phyloP scores from a whole-genome alignment of 2,329 filamentous ascomycete genomes.

The Monilinia vaccinii-corymbosi region DNA sequence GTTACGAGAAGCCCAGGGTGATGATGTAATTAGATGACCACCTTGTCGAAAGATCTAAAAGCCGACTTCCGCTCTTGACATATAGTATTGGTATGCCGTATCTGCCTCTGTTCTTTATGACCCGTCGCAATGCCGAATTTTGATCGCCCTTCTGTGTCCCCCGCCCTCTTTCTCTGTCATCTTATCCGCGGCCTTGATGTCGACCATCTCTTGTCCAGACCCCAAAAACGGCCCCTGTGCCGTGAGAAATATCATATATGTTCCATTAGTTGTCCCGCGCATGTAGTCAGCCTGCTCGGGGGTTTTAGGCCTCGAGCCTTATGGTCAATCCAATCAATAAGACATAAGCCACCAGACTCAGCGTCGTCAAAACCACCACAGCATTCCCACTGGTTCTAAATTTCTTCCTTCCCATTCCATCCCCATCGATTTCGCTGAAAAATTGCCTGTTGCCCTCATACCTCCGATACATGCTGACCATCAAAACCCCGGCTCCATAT shows the following conservation, averaged over 20 bases:
- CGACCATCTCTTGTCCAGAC: not conserved
- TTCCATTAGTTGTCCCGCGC: not conserved
- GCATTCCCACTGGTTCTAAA: slow-evolving; percentile 58
- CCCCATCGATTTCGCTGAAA: slow-evolving; percentile 48
- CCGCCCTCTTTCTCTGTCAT: not conserved
- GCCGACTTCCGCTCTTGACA: not conserved
- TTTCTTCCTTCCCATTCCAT: slow-evolving; percentile 39
- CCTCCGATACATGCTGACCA: slow-evolving; percentile 75
- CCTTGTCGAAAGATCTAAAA: not conserved
- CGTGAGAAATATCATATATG: not conserved
- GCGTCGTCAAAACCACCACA: slow-evolving; percentile 45
- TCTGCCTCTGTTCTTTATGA: not conserved
- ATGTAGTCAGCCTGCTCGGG: slow-evolving; percentile 4
- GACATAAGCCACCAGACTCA: slow-evolving; percentile 50
- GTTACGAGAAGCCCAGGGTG: not conserved
- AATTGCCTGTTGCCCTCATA: slow-evolving; percentile 93
- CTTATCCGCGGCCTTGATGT: not conserved
- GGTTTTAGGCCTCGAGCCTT: slow-evolving; percentile 24
- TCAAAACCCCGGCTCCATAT: slow-evolving; percentile 77
- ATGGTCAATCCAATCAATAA: slow-evolving; percentile 48
- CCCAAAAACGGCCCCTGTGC: not conserved
- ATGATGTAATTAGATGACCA: not conserved
- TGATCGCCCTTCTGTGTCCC: not conserved
- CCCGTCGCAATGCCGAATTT: not conserved
- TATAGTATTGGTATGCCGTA: not conserved